Evolutionary conservation across 495 filamentous ascomycete genomes (phyloP).

Genomic region (Usnea hakonensis): DNA sequence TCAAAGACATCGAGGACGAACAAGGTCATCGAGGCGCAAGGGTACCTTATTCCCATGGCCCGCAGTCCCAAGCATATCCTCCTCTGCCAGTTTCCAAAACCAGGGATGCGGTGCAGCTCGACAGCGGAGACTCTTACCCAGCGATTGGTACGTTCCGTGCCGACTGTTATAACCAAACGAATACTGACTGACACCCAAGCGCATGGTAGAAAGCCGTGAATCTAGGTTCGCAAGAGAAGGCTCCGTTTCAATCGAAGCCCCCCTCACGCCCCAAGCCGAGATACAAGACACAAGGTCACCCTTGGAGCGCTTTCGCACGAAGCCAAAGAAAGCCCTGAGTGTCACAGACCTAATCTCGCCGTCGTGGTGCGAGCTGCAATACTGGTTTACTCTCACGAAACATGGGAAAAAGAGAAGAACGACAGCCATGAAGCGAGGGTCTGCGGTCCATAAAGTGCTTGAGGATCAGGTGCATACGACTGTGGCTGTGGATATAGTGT

Average conservation of each 20-base stretch:
- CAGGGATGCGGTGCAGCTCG: conserved; percentile 17
- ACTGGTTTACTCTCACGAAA: conserved; percentile 73
- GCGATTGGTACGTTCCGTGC: conserved; percentile 39
- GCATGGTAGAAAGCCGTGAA: conserved; percentile 52
- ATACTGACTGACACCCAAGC: conserved; percentile 55
- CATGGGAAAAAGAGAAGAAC: conserved; percentile 69
- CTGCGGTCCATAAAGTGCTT: conserved; percentile 66
- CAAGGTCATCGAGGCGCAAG: conserved; percentile 26
- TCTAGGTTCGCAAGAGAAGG: conserved; percentile 16
- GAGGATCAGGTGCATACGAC: conserved; percentile 78
- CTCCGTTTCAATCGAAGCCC: conserved; percentile 22
- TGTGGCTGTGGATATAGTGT: conserved; percentile 62
- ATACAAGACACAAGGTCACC: conserved; percentile 44
- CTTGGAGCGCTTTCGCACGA: conserved; percentile 68
- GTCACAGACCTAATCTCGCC: conserved; percentile 84
- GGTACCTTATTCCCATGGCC: conserved; percentile 38
- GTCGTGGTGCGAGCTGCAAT: conserved; percentile 94
- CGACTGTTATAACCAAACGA: conserved; percentile 4
- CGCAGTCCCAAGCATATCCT: conserved; percentile 25
- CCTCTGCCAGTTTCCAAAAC: conserved; percentile 18
- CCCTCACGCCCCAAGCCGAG: conserved; percentile 14
- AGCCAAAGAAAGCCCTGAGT: conserved; percentile 71
- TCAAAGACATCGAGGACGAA: conserved; percentile 31
- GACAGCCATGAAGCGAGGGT: conserved; percentile 73
- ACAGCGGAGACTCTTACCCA: conserved; percentile 25